phyloP scores from a whole-genome alignment of 2,329 filamentous ascomycete genomes.

The Sporothrix mexicana region DNA sequence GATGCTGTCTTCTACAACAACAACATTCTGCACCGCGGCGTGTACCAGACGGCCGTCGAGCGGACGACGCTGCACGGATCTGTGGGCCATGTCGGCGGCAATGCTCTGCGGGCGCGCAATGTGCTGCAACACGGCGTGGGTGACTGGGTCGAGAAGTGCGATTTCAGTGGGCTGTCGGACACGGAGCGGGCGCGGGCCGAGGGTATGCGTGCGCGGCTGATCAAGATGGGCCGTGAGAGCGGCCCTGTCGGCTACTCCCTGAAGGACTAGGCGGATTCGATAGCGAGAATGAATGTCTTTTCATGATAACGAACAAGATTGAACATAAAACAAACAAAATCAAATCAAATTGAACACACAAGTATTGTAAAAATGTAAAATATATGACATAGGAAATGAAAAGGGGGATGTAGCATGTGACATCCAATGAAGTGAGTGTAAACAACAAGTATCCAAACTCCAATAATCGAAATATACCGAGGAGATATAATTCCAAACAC shows the following conservation, averaged over 20 bases:
- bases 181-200: conserved; percentile 57
- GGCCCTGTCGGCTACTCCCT: conserved; percentile 69
- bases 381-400: background rate
- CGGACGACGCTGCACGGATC: conserved; percentile 75
- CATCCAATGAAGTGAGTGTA: background rate
- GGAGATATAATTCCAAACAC: background rate
- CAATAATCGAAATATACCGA: background rate
- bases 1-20: conserved; percentile 90
- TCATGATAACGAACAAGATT: conserved; percentile 15
- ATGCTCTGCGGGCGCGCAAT: conserved; percentile 66
- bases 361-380: background rate
- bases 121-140: conserved; percentile 77
- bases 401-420: background rate
- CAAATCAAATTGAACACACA: background rate
- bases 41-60: conserved; percentile 64
- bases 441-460: background rate
- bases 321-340: background rate
- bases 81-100: conserved; percentile 66
- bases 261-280: conserved; percentile 54
- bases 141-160: conserved; percentile 65
- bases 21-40: conserved; percentile 80
- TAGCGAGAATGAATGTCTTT: background rate
- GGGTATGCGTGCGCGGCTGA: conserved; percentile 67
- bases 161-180: conserved; percentile 55
- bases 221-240: conserved; percentile 65